Conservation (phyloP, 2,329 filamentous ascomycete genomes). For the Monilinia fructicola region DNA sequence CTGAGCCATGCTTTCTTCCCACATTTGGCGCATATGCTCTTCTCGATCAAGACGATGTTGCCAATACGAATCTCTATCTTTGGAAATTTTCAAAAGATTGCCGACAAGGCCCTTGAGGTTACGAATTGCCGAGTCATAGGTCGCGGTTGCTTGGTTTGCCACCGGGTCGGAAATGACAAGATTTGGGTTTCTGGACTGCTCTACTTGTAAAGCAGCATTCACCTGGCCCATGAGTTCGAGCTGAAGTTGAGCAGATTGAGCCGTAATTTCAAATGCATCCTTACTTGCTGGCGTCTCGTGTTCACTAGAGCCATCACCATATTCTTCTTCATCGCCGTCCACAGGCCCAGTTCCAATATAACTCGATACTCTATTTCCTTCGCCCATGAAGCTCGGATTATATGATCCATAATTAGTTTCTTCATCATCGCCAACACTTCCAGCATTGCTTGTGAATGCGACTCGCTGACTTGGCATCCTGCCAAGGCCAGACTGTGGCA, state of each 20-base stretch:
- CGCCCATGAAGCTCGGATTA: conserved; percentile 53
- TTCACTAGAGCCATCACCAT: conserved; percentile 76
- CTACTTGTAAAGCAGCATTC: conserved; percentile 73
- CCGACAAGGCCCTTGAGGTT: conserved; percentile 83
- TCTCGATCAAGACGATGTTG: conserved; percentile 92
- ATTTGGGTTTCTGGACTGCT: conserved; percentile 67
- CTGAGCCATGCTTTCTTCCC: conserved; percentile 98
- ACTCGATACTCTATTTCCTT: conserved; percentile 37
- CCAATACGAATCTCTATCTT: conserved; percentile 95
- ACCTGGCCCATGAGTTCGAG: conserved; percentile 87
- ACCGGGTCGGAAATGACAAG: conserved; percentile 74
- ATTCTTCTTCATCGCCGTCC: conserved; percentile 70
- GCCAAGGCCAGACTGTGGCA: conserved; percentile 34
- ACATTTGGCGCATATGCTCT: conserved; percentile 87
- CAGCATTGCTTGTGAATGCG: conserved; percentile 37
- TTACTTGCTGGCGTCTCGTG: conserved; percentile 76
- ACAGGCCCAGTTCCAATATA: conserved; percentile 28
- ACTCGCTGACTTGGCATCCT: conserved; percentile 35
- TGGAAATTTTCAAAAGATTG: conserved; percentile 86
- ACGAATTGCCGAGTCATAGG: conserved; percentile 86
- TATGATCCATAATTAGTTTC: conserved; percentile 53
- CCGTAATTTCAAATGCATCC: conserved; percentile 95
- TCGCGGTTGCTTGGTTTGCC: conserved; percentile 73
- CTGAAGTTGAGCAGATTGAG: conserved; percentile 89
- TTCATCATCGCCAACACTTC: conserved; percentile 53